Conservation (phyloP, 176 grass and related monocot species). For the Phragmites australis region DNA sequence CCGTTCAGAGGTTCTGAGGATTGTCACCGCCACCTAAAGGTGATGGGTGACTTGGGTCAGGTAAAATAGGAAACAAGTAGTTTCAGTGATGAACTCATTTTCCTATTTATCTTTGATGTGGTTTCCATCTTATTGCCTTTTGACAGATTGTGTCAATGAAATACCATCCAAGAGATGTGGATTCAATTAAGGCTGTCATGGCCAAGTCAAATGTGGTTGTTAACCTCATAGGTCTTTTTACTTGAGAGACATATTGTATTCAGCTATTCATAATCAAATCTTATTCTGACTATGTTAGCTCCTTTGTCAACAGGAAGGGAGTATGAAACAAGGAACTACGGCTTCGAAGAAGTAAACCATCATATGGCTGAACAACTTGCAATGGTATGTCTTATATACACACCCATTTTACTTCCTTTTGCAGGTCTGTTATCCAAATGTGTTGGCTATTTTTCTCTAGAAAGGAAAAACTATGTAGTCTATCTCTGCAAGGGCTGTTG, state of each 20-base stretch:
- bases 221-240: constrained; percentile 83
- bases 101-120: neutral
- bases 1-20: constrained; percentile 94
- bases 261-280: neutral
- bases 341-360: constrained; percentile 96
- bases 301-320: constrained; percentile 64
- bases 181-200: constrained; percentile 91
- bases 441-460: constrained; percentile 5
- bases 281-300: neutral
- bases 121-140: constrained; percentile 10
- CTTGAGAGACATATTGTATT: neutral
- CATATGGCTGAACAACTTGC: constrained; percentile 90
- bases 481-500: neutral
- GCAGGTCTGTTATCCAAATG: neutral
- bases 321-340: constrained; percentile 94
- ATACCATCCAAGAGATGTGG: constrained; percentile 88
- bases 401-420: constrained; percentile 22
- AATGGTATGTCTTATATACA: constrained; percentile 52
- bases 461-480: neutral
- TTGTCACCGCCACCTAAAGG: constrained; percentile 83
- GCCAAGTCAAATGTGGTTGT: constrained; percentile 95
- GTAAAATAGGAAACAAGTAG: constrained; percentile 28
- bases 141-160: constrained; percentile 93
- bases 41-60: constrained; percentile 98
- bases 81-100: neutral